Base-by-base conservation (phyloP, 2,329 filamentous ascomycete genomes). In the Aschersonia sp. region DNA sequence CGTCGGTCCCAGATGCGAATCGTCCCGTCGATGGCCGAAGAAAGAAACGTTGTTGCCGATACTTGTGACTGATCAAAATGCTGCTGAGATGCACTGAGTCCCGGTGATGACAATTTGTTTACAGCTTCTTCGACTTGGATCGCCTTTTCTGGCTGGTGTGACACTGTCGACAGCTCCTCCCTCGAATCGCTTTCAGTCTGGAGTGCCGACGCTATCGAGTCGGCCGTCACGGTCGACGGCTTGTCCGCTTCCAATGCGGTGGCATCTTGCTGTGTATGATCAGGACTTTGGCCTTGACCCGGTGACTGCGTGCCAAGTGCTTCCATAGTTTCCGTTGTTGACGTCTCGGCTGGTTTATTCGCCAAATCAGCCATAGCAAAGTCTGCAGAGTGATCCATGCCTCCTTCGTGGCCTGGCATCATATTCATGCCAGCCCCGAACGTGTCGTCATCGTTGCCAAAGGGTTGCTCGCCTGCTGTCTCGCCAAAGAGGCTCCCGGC, bases 1-100 rank as follows among this genome's bases (percentile, higher is more conserved):
- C 92, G 80, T 3, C 83, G 73, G 59, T 98, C 94, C 91, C 92
- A 98, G 54, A 98, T 80, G n/a, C 89, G 83, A 43, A 98, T 72
- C 0, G 82, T 82, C 47, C 91, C 89, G 65, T 97, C 85, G 6
- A 91, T 87, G 3, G 87, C 85, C 2, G 92, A 85, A 30, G 89
- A 86, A 46, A 98, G 73, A 62, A 98, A 98, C 0, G 84, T 89
- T 4, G 79, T 84, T 52, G 89, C 80, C 0, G 79, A 87, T 30
- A 77, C 77, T 55, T 79, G 77, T 1, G 73, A 71, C 0, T 71
- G 67, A 52, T 80, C 77, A 52, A 70, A 65, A 38, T 71, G 70
- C 3, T 67, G 61, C 4, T 62, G 55, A 1, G 68, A 65, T 31
- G 62, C 61, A 51, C 70, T 65, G 9, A 58, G 45, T 2, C 51